These are phyloP conservation scores for Inga leiocalycina DNA, from an alignment of 306 rosid species.

Conservation along the genomic window DNA sequence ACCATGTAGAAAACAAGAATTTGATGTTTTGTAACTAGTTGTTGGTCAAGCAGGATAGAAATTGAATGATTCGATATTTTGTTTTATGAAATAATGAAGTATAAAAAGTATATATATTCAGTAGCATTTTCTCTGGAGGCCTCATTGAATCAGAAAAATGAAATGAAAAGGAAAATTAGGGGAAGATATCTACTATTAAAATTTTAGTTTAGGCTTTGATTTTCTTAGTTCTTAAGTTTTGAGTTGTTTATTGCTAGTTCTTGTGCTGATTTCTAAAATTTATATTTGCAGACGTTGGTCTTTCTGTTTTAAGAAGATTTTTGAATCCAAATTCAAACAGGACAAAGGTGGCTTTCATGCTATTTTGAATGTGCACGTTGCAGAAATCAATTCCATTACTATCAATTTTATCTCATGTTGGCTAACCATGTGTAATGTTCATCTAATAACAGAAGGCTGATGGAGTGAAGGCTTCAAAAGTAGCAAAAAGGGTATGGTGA, in stretches of 20 bases:
- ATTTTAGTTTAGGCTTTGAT: not conserved
- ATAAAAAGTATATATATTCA: not conserved
- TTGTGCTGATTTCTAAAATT: constrained; percentile 33
- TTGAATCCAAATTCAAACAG: constrained; percentile 63
- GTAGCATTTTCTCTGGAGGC: not conserved
- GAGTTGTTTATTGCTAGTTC: constrained; percentile 14
- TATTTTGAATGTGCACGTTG: no score
- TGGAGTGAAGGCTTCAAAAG: no score
- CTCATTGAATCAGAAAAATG: not conserved
- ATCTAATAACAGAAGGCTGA: no score
- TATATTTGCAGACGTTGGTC: constrained; percentile 73
- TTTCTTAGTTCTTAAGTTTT: constrained; percentile 2
- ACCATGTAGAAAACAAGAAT: not conserved
- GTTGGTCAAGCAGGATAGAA: not conserved
- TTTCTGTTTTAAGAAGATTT: constrained; percentile 83
- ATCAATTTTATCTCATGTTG: no score
- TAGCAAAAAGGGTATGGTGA: no score
- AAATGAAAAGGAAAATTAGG: not conserved
- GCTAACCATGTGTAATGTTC: no score
- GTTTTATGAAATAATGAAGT: not conserved
- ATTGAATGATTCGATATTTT: not conserved
- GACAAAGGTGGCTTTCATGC: no score
- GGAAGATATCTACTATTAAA: constrained; percentile 4
- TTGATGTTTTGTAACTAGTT: no score
- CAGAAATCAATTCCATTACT: no score